A percentile compares a stretch with the other conserved stretches of the same genome.
Evolutionary conservation across 116 monocot species (phyloP).

Genomic region (Phalaenopsis hybrid): DNA sequence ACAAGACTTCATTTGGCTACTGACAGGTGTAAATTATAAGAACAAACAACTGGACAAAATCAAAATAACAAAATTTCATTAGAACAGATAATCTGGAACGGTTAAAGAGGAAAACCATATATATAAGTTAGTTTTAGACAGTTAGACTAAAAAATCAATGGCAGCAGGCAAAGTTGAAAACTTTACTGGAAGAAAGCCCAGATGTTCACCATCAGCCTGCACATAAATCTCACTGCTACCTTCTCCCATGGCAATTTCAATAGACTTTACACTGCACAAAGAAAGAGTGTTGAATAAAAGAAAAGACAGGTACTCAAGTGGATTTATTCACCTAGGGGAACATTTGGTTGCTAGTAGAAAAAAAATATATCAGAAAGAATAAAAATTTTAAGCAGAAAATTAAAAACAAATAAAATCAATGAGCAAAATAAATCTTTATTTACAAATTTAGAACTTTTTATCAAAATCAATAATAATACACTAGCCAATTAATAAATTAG

Average conservation of each 20-base stretch:
- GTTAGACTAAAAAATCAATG: slow-evolving; percentile 60
- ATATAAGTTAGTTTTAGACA: neutral
- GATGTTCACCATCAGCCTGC: slow-evolving; percentile 86
- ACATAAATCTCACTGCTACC: slow-evolving; percentile 49
- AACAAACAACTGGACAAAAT: neutral
- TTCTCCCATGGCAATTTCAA: slow-evolving; percentile 57
- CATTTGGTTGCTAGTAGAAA: neutral
- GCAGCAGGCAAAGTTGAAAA: slow-evolving; percentile 64
- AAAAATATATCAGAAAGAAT: neutral
- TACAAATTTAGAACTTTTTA: no score
- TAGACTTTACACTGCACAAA: slow-evolving; percentile 57
- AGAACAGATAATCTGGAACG: neutral
- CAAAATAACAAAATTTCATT: neutral
- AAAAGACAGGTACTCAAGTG: neutral
- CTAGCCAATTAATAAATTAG: no score
- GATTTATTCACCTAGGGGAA: neutral
- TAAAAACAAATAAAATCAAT: no score
- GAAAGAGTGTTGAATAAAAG: neutral
- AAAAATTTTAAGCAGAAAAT: neutral
- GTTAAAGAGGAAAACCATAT: neutral
- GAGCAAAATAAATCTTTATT: no score
- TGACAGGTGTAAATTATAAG: neutral
- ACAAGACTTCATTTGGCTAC: neutral
- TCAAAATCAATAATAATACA: no score
- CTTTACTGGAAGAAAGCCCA: slow-evolving; percentile 82